Conservation (phyloP, 768 basidiomycete species). For the Polyporus arcularius region DNA sequence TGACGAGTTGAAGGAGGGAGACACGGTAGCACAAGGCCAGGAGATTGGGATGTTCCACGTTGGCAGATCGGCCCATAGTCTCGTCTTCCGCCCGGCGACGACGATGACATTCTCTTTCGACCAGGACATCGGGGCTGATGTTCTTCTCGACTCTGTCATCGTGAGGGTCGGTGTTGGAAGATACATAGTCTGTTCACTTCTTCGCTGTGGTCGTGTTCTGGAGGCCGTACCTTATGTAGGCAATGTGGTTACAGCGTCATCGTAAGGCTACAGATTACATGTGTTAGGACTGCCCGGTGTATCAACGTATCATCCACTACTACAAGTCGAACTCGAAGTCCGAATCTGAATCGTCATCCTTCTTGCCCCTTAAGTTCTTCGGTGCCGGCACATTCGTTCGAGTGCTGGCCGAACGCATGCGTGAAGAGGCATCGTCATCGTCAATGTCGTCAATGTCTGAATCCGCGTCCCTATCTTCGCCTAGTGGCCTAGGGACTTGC, state of each 20-base stretch:
- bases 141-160: slow-evolving; percentile 17
- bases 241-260: too few species aligned
- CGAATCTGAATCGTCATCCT: slow-evolving; percentile 72
- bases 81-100: slow-evolving; percentile 44
- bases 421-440: slow-evolving; percentile 50
- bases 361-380: slow-evolving; percentile 61
- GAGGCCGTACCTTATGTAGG: too few species aligned
- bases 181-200: too few species aligned
- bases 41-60: slow-evolving; percentile 66
- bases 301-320: too few species aligned
- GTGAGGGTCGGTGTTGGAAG: slow-evolving; percentile 1
- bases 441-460: slow-evolving; percentile 52
- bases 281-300: too few species aligned
- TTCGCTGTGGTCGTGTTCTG: too few species aligned
- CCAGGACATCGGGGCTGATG: not conserved
- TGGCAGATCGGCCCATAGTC: slow-evolving; percentile 54
- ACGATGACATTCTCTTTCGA: slow-evolving; percentile 18
- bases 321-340: slow-evolving; percentile 56
- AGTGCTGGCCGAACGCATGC: slow-evolving; percentile 57
- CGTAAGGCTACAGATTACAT: too few species aligned
- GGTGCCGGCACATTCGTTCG: slow-evolving; percentile 50
- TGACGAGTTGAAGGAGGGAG: slow-evolving; percentile 32
- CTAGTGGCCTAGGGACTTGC: slow-evolving; percentile 45
- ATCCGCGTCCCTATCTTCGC: slow-evolving; percentile 34
- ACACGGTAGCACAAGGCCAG: slow-evolving; percentile 52